Conservation (phyloP, 768 basidiomycete species). For the Leccinum variicolor region DNA sequence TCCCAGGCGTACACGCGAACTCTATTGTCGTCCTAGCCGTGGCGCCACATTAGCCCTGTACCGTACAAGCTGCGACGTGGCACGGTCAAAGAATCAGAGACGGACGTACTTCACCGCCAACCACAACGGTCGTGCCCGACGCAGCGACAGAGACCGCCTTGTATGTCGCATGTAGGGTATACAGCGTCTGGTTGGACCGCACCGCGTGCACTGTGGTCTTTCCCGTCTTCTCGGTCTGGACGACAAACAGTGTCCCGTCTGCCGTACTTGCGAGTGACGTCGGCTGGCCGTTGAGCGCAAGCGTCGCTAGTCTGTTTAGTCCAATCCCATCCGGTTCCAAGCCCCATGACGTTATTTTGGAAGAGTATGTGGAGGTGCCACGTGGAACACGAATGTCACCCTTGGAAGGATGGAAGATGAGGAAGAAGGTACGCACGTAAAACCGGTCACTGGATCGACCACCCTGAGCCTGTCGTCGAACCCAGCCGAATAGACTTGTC, state of each 20-base stretch:
- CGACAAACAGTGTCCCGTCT: constrained; percentile 65
- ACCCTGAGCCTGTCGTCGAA: constrained; percentile 80
- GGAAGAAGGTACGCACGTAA: constrained; percentile 23
- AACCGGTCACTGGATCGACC: constrained; percentile 40
- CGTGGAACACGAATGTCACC: background rate
- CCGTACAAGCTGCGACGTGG: background rate
- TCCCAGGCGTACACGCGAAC: constrained; percentile 74
- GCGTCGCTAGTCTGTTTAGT: constrained; percentile 46
- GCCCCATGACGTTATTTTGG: background rate
- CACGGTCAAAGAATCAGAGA: background rate
- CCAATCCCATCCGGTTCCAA: background rate
- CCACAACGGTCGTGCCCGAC: constrained; percentile 50
- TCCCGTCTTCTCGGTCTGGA: constrained; percentile 43
- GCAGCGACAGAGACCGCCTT: constrained; percentile 58
- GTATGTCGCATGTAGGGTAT: constrained; percentile 50
- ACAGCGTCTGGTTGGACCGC: constrained; percentile 65
- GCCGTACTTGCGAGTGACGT: constrained; percentile 55
- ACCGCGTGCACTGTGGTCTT: constrained; percentile 54
- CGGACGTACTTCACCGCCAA: constrained; percentile 68
- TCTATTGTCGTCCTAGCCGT: constrained; percentile 59
- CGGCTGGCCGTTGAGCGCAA: constrained; percentile 61
- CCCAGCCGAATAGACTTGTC: constrained; percentile 66
- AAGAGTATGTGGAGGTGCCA: background rate
- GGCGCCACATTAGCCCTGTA: background rate
- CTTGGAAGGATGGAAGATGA: background rate